phyloP scores from a whole-genome alignment of 1,139 yeast genomes.

The Zygoascus hellenicus region DNA sequence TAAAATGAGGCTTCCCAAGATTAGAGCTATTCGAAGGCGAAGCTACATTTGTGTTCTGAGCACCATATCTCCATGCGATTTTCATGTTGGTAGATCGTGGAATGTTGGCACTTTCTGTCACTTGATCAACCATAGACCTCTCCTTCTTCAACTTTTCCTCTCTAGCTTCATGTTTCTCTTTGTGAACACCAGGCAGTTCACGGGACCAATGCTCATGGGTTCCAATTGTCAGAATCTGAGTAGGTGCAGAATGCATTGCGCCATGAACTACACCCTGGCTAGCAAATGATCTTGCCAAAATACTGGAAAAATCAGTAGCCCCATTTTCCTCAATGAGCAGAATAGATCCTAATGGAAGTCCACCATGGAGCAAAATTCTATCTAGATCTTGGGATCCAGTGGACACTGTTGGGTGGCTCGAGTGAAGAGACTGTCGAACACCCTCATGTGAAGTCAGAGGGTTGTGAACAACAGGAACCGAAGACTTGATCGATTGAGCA shows the following conservation, averaged over 20 bases:
- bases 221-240: conserved; percentile 57
- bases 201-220: conserved; percentile 55
- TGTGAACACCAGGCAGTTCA: conserved; percentile 74
- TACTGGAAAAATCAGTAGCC: conserved; percentile 83
- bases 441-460: conserved; percentile 33
- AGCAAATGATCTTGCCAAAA: conserved; percentile 62
- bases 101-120: conserved; percentile 55
- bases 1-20: conserved; percentile 19
- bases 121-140: conserved; percentile 42
- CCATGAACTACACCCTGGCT: conserved; percentile 76
- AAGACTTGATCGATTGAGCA: conserved; percentile 5
- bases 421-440: conserved; percentile 66
- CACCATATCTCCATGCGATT: conserved; percentile 49
- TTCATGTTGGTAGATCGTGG: conserved; percentile 39
- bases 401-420: conserved; percentile 70
- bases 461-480: not conserved
- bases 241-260: conserved; percentile 36
- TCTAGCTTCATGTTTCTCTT: conserved; percentile 63
- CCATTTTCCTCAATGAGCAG: conserved; percentile 77
- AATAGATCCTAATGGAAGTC: conserved; percentile 73
- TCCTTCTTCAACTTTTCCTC: conserved; percentile 57
- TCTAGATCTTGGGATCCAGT: conserved; percentile 77
- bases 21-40: not conserved
- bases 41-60: conserved; percentile 10
- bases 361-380: conserved; percentile 69